Base-by-base conservation (phyloP, 1,284 basidiomycete species). In the Fomes fomentarius region DNA sequence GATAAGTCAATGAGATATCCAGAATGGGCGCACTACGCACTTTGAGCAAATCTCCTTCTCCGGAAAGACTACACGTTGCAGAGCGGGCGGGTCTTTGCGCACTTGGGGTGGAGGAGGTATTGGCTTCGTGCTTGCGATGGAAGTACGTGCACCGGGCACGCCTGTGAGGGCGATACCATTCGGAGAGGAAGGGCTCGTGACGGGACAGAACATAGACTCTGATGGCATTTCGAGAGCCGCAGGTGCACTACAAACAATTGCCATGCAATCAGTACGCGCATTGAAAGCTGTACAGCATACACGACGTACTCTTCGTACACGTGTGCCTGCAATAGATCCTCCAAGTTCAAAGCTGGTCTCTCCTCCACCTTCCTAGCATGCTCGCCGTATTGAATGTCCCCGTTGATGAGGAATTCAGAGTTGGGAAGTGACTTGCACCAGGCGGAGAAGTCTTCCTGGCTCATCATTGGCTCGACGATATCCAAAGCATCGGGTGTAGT, bases 41-140 rank as follows among this genome's bases (percentile, higher is more conserved):
- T 87, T 88, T 71, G 81, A 82, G 64, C 89, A 91, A 9, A 83
- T 79, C 52, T 89, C 88, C 68, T 83, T 87, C 3, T 85, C 75
- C 31, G 88, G 89, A 70, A 76, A 79, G 11, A 89, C 81, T 26
- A 90, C 82, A 30, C 77, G 80, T 50, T 82, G 81, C 46, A 78
- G 73, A 30, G 77, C 68, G 4, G 77, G 72, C 12, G 75, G 74
- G 52, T 74, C 75, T 62, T 80, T 87, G 52, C 81, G 82, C 45
- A 76, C 75, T 35, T 79, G 72, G 30, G 79, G 70, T 10, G 78
- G 76, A 34, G 86, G 85, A 10, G 83, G 83, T 26, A 83, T 74
- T 17, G 83, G 80, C 56, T 83, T 84, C 3, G 78, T 82, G 21
- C 74, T 56, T 58, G 64, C 44, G 22, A 64, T 54, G 8, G 63